Percentiles rank a stretch among this genome's conserved stretches.
phyloP scores from a whole-genome alignment of 2,329 filamentous ascomycete species.

The Diaporthe sp. region DNA sequence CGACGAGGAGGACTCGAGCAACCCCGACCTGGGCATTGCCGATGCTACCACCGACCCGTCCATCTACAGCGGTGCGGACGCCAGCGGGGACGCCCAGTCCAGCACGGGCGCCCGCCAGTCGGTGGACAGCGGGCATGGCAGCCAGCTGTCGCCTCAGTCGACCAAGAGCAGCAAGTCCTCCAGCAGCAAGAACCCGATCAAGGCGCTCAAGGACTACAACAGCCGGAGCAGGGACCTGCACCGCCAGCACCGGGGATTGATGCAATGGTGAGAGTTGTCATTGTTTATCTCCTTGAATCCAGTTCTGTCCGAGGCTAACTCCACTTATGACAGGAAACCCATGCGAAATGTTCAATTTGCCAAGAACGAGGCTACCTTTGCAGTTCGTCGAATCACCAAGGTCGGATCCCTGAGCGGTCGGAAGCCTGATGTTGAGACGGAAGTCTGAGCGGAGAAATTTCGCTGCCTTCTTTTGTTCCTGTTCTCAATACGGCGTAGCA shows the following conservation, averaged over 20 bases:
- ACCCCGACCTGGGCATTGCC: constrained; percentile 69
- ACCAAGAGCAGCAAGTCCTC: constrained; percentile 44
- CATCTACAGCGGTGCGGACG: constrained; percentile 2
- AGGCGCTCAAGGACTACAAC: constrained; percentile 73
- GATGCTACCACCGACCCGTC: constrained; percentile 60
- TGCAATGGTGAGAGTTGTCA: constrained; percentile 78
- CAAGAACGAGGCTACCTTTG: constrained; percentile 87
- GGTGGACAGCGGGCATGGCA: constrained; percentile 42
- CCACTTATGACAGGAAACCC: constrained; percentile 65
- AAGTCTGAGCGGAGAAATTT: constrained; percentile 57
- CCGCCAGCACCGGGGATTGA: constrained; percentile 87
- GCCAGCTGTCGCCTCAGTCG: constrained; percentile 27
- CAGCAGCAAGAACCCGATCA: constrained; percentile 65
- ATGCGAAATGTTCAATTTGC: constrained; percentile 88
- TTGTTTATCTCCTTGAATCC: not conserved
- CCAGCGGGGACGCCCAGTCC: constrained; percentile 10
- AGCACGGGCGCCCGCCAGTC: constrained; percentile 39
- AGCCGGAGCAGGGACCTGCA: constrained; percentile 80
- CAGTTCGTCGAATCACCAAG: constrained; percentile 79
- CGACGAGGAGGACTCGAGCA: constrained; percentile 53
- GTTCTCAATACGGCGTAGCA: not conserved
- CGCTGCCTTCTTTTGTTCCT: not conserved
- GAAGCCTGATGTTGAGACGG: constrained; percentile 90
- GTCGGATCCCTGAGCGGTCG: constrained; percentile 83
- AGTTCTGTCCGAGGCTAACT: not conserved